Percentiles rank a stretch among this genome's conserved stretches.
These are phyloP conservation scores for Tirmania nivea DNA, from an alignment of 495 filamentous ascomycete species.

Conservation along the genomic window DNA sequence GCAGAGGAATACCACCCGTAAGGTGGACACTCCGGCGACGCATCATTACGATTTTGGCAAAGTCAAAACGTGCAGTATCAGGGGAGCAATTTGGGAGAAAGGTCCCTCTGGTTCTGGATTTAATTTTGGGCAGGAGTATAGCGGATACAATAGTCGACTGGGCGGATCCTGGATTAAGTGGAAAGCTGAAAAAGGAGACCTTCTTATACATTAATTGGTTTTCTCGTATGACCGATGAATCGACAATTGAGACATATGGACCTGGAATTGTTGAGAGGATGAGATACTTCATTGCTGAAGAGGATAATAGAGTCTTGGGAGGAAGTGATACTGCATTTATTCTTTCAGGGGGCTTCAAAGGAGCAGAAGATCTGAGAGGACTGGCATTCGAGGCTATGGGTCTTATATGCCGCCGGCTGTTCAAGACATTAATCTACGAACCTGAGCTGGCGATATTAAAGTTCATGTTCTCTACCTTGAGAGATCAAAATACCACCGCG, in stretches of 20 bases:
- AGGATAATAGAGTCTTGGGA: not conserved
- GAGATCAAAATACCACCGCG: slow-evolving; percentile 54
- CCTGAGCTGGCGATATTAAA: slow-evolving; percentile 33
- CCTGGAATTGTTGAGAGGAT: slow-evolving; percentile 49
- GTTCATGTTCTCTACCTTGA: slow-evolving; percentile 51
- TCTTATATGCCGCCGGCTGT: slow-evolving; percentile 34
- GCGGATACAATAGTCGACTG: not conserved
- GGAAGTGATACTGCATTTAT: no score
- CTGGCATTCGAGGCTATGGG: slow-evolving; percentile 72
- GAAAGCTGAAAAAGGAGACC: slow-evolving; percentile 47
- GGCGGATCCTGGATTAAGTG: slow-evolving; percentile 27
- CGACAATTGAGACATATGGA: slow-evolving; percentile 39
- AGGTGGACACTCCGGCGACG: slow-evolving; percentile 51
- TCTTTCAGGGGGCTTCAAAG: slow-evolving; percentile 13
- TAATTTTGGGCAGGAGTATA: not conserved
- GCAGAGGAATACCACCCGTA: slow-evolving; percentile 29
- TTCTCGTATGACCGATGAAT: slow-evolving; percentile 44
- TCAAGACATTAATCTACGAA: not conserved
- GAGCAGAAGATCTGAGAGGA: slow-evolving; percentile 43
- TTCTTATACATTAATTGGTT: slow-evolving; percentile 80
- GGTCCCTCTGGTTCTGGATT: not conserved
- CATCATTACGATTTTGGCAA: slow-evolving; percentile 50
- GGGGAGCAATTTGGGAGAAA: not conserved
- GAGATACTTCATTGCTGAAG: slow-evolving; percentile 26
- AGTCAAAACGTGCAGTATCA: slow-evolving; percentile 37